Percentiles rank a stretch among this genome's conserved stretches.
These are phyloP conservation scores for Alternaria arborescens DNA, from an alignment of 2,329 filamentous ascomycete species.

Conservation along the genomic window DNA sequence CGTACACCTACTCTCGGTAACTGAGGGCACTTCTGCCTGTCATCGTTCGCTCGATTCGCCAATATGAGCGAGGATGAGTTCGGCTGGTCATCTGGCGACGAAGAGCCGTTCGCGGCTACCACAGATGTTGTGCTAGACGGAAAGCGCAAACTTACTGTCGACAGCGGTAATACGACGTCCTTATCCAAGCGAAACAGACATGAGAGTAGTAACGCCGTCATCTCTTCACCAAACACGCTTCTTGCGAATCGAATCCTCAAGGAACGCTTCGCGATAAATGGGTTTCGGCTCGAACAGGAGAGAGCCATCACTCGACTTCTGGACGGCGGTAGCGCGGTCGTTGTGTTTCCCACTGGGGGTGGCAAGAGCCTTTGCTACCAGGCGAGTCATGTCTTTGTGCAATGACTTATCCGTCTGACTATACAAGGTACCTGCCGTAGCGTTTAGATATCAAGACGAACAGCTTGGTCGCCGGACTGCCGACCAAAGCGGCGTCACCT, in stretches of 20 bases:
- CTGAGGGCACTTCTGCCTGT: too few species aligned
- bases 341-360: constrained; percentile 85
- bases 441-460: constrained; percentile 53
- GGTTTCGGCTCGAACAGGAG: constrained; percentile 59
- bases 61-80: constrained; percentile 24
- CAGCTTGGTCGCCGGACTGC: constrained; percentile 46
- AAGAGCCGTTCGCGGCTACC: constrained; percentile 12
- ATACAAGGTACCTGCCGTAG: constrained; percentile 51
- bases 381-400: constrained; percentile 54
- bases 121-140: neutral
- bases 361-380: constrained; percentile 98
- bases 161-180: neutral
- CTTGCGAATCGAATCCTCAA: constrained; percentile 49
- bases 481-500: constrained; percentile 80
- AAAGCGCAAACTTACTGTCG: constrained; percentile 15
- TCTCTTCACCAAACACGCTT: constrained; percentile 28
- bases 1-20: too few species aligned
- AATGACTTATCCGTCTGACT: constrained; percentile 8
- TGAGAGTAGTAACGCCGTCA: neutral
- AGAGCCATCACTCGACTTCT: constrained; percentile 55
- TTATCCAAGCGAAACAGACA: constrained; percentile 9
- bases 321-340: constrained; percentile 54
- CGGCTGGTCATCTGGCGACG: constrained; percentile 18
- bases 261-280: constrained; percentile 52
- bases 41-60: neutral